Conservation (phyloP, 1,284 basidiomycete genomes). For the Inonotus hispidus region DNA sequence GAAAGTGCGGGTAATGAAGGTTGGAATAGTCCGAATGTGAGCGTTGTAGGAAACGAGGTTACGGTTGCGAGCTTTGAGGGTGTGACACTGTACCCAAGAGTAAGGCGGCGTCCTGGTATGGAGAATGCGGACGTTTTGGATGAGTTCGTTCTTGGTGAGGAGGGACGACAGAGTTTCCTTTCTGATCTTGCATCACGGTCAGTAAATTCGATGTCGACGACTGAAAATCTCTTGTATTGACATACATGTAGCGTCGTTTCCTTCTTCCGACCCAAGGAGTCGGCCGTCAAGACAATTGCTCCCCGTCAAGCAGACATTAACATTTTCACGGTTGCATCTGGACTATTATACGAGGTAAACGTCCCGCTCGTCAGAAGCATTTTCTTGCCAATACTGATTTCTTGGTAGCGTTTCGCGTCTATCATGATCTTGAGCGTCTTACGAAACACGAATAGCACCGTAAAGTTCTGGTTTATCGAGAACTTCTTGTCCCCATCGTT, state of each 20-base stretch:
- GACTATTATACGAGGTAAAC: conserved; percentile 87
- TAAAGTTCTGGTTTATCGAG: conserved; percentile 99
- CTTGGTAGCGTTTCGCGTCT: conserved; percentile 81
- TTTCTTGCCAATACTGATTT: conserved; percentile 13
- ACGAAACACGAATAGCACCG: conserved; percentile 85
- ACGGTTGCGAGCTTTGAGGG: conserved; percentile 86
- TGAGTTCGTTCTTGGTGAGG: conserved; percentile 32
- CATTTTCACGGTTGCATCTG: conserved; percentile 97
- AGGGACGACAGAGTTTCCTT: conserved; percentile 34
- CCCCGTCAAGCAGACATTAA: conserved; percentile 83
- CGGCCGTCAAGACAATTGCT: conserved; percentile 20
- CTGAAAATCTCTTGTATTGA: not conserved
- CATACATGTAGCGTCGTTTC: conserved; percentile 44
- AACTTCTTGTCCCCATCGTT: conserved; percentile 99
- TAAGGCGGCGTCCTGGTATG: conserved; percentile 70
- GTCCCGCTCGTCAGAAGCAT: not conserved
- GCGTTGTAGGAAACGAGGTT: conserved; percentile 62
- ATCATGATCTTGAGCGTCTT: conserved; percentile 98
- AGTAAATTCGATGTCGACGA: conserved; percentile 18
- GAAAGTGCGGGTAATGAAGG: conserved; percentile 82
- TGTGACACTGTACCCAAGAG: conserved; percentile 79
- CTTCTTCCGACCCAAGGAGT: conserved; percentile 39
- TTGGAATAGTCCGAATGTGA: conserved; percentile 70
- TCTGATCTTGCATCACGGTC: conserved; percentile 47
- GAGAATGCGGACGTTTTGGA: conserved; percentile 77